Conservation (phyloP, 129 eudicot species). For the Flaveria trinervia region DNA sequence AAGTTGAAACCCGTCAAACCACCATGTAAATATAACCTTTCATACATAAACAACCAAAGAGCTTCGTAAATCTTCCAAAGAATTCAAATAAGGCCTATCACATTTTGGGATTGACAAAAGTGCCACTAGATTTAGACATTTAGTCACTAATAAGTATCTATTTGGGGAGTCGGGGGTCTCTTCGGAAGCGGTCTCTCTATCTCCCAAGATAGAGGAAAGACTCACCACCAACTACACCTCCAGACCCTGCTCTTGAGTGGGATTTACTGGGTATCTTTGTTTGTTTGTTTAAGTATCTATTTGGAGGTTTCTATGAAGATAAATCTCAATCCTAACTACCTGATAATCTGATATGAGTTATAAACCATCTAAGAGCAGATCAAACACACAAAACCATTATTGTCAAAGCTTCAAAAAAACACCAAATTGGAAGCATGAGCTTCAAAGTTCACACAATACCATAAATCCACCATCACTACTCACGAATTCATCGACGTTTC, state of each 20-base stretch:
- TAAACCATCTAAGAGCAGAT: background rate
- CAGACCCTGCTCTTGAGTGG: no score
- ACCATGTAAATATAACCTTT: background rate
- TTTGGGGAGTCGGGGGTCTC: no score
- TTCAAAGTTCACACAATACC: background rate
- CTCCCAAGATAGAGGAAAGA: no score
- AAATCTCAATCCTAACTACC: background rate
- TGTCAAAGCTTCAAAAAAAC: background rate
- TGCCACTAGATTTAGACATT: background rate
- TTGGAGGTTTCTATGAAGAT: slow-evolving; percentile 3
- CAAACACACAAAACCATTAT: background rate
- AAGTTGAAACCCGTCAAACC: background rate
- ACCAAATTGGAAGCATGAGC: background rate
- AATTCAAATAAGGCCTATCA: background rate
- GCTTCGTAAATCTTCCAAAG: background rate
- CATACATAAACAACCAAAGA: background rate
- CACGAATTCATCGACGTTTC: background rate
- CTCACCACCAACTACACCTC: no score
- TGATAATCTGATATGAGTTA: background rate
- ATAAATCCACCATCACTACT: background rate
- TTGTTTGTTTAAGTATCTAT: background rate
- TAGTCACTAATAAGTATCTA: no score
- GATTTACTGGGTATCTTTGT: no score
- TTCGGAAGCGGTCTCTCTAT: no score
- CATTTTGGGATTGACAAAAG: background rate